Base-by-base conservation (phyloP, 768 basidiomycete species). In the Kwoniella newhampshirensis region DNA sequence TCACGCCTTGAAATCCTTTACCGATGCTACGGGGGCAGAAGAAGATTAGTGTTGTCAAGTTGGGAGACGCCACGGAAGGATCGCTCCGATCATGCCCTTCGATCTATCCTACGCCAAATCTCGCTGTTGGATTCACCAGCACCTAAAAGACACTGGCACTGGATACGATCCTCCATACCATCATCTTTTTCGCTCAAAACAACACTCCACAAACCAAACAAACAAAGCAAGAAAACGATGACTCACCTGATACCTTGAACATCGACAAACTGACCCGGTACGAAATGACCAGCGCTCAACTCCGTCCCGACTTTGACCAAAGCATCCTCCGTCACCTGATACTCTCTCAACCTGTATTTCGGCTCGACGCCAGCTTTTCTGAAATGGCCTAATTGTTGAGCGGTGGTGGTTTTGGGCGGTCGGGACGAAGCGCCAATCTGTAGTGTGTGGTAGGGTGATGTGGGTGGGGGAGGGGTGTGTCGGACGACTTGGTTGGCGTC, bases 191-290 rank as follows among this genome's bases (percentile, higher is more conserved):
- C n/a, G n/a, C n/a, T n/a, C 43, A 26, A 40, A 51, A 41, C 50
- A 30, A n/a, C n/a, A n/a, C n/a, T n/a, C n/a, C n/a, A n/a, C n/a
- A n/a, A n/a, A n/a, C n/a, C n/a, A n/a, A n/a, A n/a, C n/a, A n/a
- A n/a, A n/a, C n/a, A n/a, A n/a, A n/a, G n/a, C 41, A 41, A 17
- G 30, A 30, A 39, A 40, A 50, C n/a, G 15, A 18, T 2, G 40
- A 83, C 89, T 65, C 70, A 98, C 94, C 89, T 90, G 63, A 87
- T 88, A 6, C 88, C 88, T 60, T 88, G 81, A 5, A 92, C 88
- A 75, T 98, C 94, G 12, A 98, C 90, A 71, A 82, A 91, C 75
- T 99, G 96, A 0, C 96, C 96, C 0, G 96, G 96, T 7, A 98
- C 96, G 68, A 94, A 98, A 76, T 99, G 96, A 40, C 88, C 82